Percentiles rank a stretch among this genome's conserved stretches.
These are phyloP conservation scores for Tetradesmus obliquus DNA, from an alignment of 139 green algal species.

Conservation along the genomic window DNA sequence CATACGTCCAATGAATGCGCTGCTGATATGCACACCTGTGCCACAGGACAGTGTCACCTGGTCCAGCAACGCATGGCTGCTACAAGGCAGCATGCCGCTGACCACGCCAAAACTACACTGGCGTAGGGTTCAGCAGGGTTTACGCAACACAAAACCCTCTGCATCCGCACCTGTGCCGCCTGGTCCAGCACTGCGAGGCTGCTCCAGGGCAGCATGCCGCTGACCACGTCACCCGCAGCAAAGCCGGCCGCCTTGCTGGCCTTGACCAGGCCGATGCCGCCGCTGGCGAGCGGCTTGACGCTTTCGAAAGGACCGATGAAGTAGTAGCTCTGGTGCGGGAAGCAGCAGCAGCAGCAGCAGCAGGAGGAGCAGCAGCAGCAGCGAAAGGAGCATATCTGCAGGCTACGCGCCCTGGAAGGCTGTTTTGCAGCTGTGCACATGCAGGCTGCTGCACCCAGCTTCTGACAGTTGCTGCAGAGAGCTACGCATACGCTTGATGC, in stretches of 20 bases:
- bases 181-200: not conserved
- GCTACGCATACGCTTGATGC: too few species aligned
- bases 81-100: constrained; percentile 15
- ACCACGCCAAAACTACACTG: constrained; percentile 10
- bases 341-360: not conserved
- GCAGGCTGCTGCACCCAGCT: too few species aligned
- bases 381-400: not conserved
- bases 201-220: constrained; percentile 32
- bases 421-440: not conserved
- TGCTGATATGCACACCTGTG: too few species aligned
- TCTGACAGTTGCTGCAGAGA: too few species aligned
- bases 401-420: not conserved
- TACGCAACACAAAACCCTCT: not conserved
- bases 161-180: not conserved
- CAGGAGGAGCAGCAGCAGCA: not conserved
- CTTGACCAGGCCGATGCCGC: constrained; percentile 4
- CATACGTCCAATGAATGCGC: too few species aligned
- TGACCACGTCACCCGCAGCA: constrained; percentile 25
- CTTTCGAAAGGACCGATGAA: not conserved
- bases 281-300: not conserved
- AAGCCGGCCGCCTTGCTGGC: not conserved
- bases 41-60: not conserved
- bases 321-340: not conserved
- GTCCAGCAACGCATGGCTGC: not conserved
- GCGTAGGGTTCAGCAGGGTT: not conserved